Evolutionary conservation across 208 protist genomes (phyloP).

Genomic region (Acanthamoeba culbertsoni): DNA sequence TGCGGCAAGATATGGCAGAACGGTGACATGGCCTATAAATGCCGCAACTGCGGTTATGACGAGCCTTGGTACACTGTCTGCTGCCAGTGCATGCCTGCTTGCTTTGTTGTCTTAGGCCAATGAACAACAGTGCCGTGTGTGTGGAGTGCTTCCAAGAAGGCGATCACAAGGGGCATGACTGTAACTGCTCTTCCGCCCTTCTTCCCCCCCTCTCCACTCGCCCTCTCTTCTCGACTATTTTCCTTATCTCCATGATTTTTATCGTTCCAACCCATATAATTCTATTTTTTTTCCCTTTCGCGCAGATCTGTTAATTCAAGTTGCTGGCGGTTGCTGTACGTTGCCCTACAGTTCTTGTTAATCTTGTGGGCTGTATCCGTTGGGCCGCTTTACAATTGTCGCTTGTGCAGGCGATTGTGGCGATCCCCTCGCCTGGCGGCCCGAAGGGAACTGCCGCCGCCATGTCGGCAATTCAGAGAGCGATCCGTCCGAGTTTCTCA

Average conservation of each 20-base stretch:
- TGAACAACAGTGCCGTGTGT: neutral
- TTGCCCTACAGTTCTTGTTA: too few relatives aligned
- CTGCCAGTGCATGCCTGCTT: neutral
- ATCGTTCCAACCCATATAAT: too few relatives aligned
- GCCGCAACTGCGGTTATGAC: slow-evolving; percentile 1
- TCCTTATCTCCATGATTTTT: too few relatives aligned
- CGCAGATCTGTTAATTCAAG: neutral
- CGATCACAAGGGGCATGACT: slow-evolving; percentile 6
- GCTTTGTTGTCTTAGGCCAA: neutral
- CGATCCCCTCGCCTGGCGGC: slow-evolving; percentile 1
- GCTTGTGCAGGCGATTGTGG: slow-evolving; percentile 18
- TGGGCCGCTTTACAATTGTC: too few relatives aligned
- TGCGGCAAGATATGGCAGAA: slow-evolving; percentile 35
- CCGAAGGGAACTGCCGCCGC: neutral
- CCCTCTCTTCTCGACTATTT: too few relatives aligned
- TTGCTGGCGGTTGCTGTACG: neutral
- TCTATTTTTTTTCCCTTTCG: too few relatives aligned
- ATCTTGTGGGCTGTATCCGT: too few relatives aligned
- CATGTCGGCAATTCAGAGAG: neutral
- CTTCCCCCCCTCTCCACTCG: too few relatives aligned
- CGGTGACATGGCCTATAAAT: slow-evolving; percentile 38
- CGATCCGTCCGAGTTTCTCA: neutral
- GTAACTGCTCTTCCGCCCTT: neutral
- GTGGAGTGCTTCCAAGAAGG: slow-evolving; percentile 22
- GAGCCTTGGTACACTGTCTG: neutral